Evolutionary conservation across 495 filamentous ascomycete species (phyloP).

Genomic region (Bathelium albidoporum): DNA sequence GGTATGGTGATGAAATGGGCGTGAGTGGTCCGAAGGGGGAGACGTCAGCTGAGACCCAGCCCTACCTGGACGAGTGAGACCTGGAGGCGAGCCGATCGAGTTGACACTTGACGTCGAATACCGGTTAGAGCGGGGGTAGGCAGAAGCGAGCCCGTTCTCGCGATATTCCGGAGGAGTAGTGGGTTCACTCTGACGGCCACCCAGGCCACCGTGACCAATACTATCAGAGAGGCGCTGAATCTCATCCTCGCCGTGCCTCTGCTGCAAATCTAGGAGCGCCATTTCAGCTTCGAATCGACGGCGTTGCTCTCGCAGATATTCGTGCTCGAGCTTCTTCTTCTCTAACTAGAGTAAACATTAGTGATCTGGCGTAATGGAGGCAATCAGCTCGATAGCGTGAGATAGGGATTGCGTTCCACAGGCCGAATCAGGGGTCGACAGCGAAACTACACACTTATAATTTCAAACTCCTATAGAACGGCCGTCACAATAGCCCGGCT

Average conservation of each 20-base stretch:
- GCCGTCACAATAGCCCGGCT: neutral
- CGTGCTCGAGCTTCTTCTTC: conserved; percentile 81
- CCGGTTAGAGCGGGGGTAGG: conserved; percentile 65
- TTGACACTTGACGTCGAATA: conserved; percentile 76
- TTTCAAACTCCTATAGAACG: neutral
- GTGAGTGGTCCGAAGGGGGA: conserved; percentile 42
- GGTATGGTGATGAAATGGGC: conserved; percentile 40
- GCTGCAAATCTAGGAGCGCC: conserved; percentile 71
- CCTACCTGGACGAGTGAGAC: conserved; percentile 61
- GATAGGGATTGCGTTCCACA: neutral
- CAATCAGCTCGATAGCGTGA: neutral
- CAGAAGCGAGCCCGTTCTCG: conserved; percentile 61
- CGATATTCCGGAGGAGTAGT: conserved; percentile 94
- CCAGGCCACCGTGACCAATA: conserved; percentile 47
- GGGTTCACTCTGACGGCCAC: conserved; percentile 78
- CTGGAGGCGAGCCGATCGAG: conserved; percentile 49
- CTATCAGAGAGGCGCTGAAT: conserved; percentile 73
- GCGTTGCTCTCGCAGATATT: conserved; percentile 74
- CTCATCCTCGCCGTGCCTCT: conserved; percentile 68
- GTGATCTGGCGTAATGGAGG: neutral
- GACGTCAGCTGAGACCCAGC: conserved; percentile 63
- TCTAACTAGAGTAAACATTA: conserved; percentile 53
- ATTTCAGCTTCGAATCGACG: conserved; percentile 79
- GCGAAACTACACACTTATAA: neutral
- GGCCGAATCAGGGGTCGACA: neutral